These are phyloP conservation scores for Xerocomus spinulosus DNA, from an alignment of 768 basidiomycete species.

Conservation along the genomic window DNA sequence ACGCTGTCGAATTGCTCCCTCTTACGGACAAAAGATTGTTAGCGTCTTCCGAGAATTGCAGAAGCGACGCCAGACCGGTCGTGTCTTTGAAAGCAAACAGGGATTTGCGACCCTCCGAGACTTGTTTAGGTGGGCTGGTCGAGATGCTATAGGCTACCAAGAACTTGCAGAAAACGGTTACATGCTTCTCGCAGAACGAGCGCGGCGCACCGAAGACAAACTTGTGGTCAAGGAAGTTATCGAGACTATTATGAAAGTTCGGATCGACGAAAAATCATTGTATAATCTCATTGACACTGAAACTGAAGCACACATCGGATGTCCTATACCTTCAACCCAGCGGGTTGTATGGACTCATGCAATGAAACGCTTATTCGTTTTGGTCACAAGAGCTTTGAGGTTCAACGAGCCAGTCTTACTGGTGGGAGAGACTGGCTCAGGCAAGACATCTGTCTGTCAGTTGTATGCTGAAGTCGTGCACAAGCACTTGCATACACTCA, in stretches of 20 bases:
- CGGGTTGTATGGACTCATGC: slow-evolving; percentile 88
- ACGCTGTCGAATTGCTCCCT: slow-evolving; percentile 88
- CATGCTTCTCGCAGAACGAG: slow-evolving; percentile 93
- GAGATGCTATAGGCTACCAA: slow-evolving; percentile 86
- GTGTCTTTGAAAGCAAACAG: slow-evolving; percentile 97
- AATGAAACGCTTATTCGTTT: slow-evolving; percentile 83
- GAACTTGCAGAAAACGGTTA: slow-evolving; percentile 94
- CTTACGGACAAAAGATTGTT: slow-evolving; percentile 88
- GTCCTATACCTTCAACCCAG: slow-evolving; percentile 41
- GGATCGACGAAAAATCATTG: slow-evolving; percentile 64
- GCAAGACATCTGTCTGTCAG: slow-evolving; percentile 97
- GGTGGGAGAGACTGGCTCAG: slow-evolving; percentile 95
- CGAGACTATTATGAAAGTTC: slow-evolving; percentile 83
- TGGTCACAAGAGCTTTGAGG: slow-evolving; percentile 79
- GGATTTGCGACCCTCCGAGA: slow-evolving; percentile 96
- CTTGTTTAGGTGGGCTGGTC: slow-evolving; percentile 93
- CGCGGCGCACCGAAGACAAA: slow-evolving; percentile 82
- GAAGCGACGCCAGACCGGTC: slow-evolving; percentile 81
- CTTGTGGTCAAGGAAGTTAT: slow-evolving; percentile 87
- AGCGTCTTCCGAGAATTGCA: slow-evolving; percentile 90
- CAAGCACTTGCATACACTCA: slow-evolving; percentile 67
- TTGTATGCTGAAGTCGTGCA: slow-evolving; percentile 66
- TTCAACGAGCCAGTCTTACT: slow-evolving; percentile 93
- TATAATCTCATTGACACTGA: slow-evolving; percentile 56
- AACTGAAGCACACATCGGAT: slow-evolving; percentile 49